Conservation (phyloP, 1,284 basidiomycete species). For the Tylopilus sp. region DNA sequence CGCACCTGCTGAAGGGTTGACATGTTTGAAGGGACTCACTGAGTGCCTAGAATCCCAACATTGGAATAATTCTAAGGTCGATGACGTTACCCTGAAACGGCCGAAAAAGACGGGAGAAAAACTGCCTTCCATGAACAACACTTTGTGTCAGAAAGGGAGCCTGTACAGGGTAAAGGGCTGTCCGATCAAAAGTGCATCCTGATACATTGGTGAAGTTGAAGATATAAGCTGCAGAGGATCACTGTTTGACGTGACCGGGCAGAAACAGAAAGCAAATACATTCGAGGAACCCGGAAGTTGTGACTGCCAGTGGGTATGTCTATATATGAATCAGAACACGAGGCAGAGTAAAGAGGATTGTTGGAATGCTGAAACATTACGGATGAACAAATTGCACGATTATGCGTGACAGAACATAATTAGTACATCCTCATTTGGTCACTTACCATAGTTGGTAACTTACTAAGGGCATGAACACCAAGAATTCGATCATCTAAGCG, state of each 20-base stretch:
- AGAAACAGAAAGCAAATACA: background rate
- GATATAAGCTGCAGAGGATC: background rate
- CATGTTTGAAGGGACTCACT: background rate
- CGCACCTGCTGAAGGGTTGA: background rate
- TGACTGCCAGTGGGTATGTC: background rate
- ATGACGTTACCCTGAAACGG: conserved; percentile 2
- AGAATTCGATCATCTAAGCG: background rate
- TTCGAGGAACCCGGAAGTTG: background rate
- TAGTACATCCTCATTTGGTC: background rate
- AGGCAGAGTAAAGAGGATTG: background rate
- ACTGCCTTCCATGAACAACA: background rate
- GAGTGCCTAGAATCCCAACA: background rate
- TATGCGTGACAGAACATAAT: background rate
- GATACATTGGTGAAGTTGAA: background rate
- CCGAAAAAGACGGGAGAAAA: conserved; percentile 1
- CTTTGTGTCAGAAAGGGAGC: background rate
- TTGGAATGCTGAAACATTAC: background rate
- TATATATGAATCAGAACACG: background rate
- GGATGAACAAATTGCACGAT: background rate
- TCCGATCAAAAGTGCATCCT: background rate
- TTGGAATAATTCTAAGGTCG: conserved; percentile 4
- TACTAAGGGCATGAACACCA: background rate
- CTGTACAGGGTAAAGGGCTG: background rate
- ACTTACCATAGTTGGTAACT: background rate
- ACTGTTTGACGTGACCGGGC: background rate